Evolutionary conservation across 2,329 filamentous ascomycete genomes (phyloP), one percentile per base, ranked within the genome.

Genomic region (Paraphoma chrysanthemicola): DNA sequence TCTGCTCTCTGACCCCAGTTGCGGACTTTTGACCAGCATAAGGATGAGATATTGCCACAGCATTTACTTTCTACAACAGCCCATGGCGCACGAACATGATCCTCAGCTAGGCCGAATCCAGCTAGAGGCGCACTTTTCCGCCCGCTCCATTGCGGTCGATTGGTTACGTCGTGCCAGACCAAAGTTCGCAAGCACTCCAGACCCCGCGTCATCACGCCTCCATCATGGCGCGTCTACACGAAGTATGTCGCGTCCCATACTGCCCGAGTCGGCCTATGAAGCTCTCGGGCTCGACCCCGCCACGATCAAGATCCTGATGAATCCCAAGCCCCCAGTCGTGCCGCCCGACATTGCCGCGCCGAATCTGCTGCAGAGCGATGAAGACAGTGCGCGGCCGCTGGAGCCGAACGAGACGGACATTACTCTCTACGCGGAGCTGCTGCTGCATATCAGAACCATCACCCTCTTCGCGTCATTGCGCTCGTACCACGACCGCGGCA

Each of bases 361-460:
- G 12, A 74, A 75, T 54, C 54, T 73, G 39, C 67, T 75, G 18
- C 68, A 75, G 52, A 65, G 63, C 53, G 63, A 61, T 23, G 64
- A 63, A 43, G 60, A 67, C 50, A 62, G 61, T 36, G 59, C 56
- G 31, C 52, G 61, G 28, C 65, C 63, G n/a, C 66, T 74, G 39
- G 60, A 63, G 17, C 63, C 65, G 29, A 72, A 74, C 60, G 67
- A 74, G 48, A 64, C 69, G 14, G 65, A 63, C 38, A 77, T 77
- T 44, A 66, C 65, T 14, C 76, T 88, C 12, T 87, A 88, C 61
- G 84, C 85, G 23, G 86, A 89, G 70, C 79, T 86, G 14, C 76
- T 88, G 38, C 80, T 85, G 36, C 83, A 88, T 60, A 86, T 88
- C 59, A 82, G 84, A 42, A 85, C 86, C 57, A 77, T 87, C 42